Evolutionary conservation across 129 eudicot genomes (phyloP).

Genomic region (Pseudognaphalium luteoalbum): DNA sequence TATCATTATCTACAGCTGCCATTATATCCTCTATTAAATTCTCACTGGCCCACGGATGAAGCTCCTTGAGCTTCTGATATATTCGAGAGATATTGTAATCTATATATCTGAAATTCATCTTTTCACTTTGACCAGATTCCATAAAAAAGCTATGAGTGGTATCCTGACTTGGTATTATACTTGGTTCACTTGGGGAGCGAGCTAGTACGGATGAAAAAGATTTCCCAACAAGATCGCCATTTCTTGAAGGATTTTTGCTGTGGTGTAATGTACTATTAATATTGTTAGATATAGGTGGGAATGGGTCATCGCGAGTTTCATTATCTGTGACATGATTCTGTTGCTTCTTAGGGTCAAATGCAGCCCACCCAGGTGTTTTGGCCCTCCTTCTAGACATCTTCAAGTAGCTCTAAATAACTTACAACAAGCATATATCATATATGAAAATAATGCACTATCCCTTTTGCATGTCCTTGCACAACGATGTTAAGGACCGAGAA

Average conservation of each 20-base stretch:
- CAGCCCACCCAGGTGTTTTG: conserved; percentile 84
- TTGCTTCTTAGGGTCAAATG: conserved; percentile 65
- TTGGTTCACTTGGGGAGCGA: conserved; percentile 40
- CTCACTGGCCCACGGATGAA: conserved; percentile 75
- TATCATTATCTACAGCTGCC: conserved; percentile 59
- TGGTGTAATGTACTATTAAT: conserved; percentile 19
- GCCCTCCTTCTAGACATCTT: conserved; percentile 53
- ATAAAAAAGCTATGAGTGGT: conserved; percentile 1
- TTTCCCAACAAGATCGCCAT: conserved; percentile 29
- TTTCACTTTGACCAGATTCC: conserved; percentile 19
- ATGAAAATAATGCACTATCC: neutral
- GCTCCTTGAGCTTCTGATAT: conserved; percentile 48
- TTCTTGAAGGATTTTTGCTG: conserved; percentile 19
- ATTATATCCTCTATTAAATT: conserved; percentile 70
- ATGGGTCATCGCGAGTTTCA: conserved; percentile 46
- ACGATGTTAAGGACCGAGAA: neutral
- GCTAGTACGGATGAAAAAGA: conserved; percentile 59
- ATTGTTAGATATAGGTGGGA: conserved; percentile 56
- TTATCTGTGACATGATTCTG: conserved; percentile 30
- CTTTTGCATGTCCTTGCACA: neutral
- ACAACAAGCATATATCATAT: neutral
- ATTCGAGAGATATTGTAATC: conserved; percentile 7
- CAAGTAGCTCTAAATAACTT: neutral
- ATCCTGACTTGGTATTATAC: conserved; percentile 11
- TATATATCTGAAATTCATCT: conserved; percentile 7